phyloP scores from a whole-genome alignment of 306 rosid genomes.

The Gleditsia sinensis region DNA sequence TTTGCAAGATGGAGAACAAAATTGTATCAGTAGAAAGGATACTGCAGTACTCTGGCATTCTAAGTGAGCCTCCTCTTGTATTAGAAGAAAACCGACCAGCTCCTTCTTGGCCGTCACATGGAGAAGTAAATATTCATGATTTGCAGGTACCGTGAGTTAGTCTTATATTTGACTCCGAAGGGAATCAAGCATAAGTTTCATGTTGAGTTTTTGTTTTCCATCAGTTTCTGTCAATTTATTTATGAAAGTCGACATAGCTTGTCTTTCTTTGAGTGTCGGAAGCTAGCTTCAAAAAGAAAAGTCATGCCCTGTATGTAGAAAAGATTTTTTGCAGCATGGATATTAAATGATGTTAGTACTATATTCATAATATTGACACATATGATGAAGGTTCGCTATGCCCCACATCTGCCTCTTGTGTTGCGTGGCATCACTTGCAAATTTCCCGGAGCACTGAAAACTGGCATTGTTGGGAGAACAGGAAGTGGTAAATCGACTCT shows the following conservation, averaged over 20 bases:
- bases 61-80: slow-evolving; percentile 74
- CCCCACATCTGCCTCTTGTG: slow-evolving; percentile 87
- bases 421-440: slow-evolving; percentile 76
- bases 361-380: slow-evolving; percentile 1
- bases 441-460: slow-evolving; percentile 72
- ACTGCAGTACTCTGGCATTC: slow-evolving; percentile 61
- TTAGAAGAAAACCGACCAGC: slow-evolving; percentile 59
- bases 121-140: slow-evolving; percentile 66
- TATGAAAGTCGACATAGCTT: background rate
- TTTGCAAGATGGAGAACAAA: slow-evolving; percentile 75
- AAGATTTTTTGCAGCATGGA: background rate
- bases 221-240: background rate
- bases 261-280: slow-evolving; percentile 11
- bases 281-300: slow-evolving; percentile 4
- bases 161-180: background rate
- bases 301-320: background rate
- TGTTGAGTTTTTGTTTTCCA: background rate
- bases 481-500: slow-evolving; percentile 90
- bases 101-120: slow-evolving; percentile 68
- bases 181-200: background rate
- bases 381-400: slow-evolving; percentile 74
- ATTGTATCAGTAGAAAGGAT: slow-evolving; percentile 90
- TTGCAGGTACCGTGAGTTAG: slow-evolving; percentile 58
- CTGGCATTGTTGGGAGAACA: slow-evolving; percentile 92
- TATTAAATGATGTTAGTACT: background rate